Evolutionary conservation across 1,284 basidiomycete genomes (phyloP).

Genomic region (Ustilago sp.): DNA sequence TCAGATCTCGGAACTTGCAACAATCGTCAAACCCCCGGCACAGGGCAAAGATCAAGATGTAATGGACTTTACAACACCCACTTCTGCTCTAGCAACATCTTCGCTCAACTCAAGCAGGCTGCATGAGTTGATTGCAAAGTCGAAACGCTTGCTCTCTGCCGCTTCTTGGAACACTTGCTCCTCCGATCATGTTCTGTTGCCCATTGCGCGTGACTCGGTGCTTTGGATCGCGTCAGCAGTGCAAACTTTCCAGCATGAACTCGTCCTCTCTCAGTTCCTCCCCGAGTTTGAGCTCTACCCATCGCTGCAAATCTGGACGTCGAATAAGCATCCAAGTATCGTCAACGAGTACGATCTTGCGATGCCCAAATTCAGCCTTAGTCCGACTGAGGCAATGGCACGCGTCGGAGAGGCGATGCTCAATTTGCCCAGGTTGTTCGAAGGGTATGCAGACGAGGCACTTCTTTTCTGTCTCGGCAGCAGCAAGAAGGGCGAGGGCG

Average conservation of each 20-base stretch:
- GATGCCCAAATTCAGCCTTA: conserved; percentile 92
- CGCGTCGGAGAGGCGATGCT: conserved; percentile 90
- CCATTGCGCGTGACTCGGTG: conserved; percentile 75
- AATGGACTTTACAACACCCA: conserved; percentile 25
- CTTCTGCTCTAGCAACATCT: conserved; percentile 26
- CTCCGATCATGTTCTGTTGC: conserved; percentile 71
- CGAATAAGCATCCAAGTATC: conserved; percentile 47
- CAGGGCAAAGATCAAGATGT: not conserved
- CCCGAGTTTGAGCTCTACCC: conserved; percentile 81
- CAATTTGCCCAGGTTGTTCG: conserved; percentile 91
- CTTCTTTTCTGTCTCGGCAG: conserved; percentile 75
- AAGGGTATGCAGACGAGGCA: conserved; percentile 91
- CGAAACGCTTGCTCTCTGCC: conserved; percentile 25
- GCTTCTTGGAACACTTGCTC: conserved; percentile 22
- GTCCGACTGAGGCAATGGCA: conserved; percentile 87
- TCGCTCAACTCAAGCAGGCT: conserved; percentile 32
- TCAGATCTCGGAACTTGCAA: conserved; percentile 36
- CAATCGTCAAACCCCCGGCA: conserved; percentile 11
- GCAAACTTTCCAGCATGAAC: conserved; percentile 82
- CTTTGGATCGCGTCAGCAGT: conserved; percentile 78
- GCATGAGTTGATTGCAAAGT: conserved; percentile 23
- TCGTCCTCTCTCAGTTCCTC: conserved; percentile 85
- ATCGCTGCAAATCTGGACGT: conserved; percentile 77
- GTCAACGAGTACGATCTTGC: conserved; percentile 75
- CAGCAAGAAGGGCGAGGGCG: conserved; percentile 6